These are phyloP conservation scores for Schrenkiella parvula DNA, from an alignment of 345 rosid genomes.

Conservation along the genomic window DNA sequence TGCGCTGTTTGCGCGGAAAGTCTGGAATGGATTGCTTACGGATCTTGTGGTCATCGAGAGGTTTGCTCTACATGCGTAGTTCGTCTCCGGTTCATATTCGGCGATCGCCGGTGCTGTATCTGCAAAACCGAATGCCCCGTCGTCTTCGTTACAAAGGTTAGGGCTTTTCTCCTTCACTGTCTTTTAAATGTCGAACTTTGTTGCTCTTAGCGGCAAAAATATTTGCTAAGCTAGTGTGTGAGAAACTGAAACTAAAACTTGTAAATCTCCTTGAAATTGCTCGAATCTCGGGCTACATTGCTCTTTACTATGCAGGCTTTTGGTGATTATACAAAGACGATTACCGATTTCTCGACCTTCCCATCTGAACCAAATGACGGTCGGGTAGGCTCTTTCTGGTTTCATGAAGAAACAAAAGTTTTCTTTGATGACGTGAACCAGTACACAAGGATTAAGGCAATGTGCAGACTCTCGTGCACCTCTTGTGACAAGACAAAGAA, in stretches of 20 bases:
- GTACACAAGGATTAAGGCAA: constrained; percentile 75
- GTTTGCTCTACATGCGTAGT: constrained; percentile 90
- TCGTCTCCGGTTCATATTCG: constrained; percentile 90
- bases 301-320: constrained; percentile 46
- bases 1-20: constrained; percentile 94
- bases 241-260: neutral
- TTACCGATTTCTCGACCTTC: constrained; percentile 64
- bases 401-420: constrained; percentile 69
- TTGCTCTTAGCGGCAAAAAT: neutral
- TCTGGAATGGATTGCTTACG: constrained; percentile 91
- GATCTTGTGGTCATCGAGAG: constrained; percentile 82
- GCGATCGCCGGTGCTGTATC: constrained; percentile 79
- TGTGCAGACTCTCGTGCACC: constrained; percentile 86
- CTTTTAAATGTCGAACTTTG: neutral
- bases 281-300: neutral
- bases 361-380: constrained; percentile 79
- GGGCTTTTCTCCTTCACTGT: constrained; percentile 7
- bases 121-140: constrained; percentile 62
- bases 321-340: constrained; percentile 69
- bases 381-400: constrained; percentile 63
- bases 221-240: neutral
- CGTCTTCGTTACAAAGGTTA: constrained; percentile 81
- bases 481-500: constrained; percentile 55
- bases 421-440: constrained; percentile 82
- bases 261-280: neutral